phyloP scores from a whole-genome alignment of 495 filamentous ascomycete genomes.

The Letharia lupina region DNA sequence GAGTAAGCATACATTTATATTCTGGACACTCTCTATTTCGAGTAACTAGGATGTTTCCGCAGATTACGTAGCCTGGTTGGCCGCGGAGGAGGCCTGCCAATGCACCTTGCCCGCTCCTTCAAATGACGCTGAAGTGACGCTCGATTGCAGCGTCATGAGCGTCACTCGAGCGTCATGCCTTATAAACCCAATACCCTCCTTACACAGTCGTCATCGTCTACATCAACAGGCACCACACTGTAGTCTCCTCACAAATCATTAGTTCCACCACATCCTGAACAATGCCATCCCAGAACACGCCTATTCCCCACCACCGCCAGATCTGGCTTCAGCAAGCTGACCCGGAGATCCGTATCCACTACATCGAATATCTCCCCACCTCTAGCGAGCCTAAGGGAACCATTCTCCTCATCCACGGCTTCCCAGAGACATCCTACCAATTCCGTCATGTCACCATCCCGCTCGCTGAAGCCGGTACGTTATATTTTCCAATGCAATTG shows the following conservation, averaged over 20 bases:
- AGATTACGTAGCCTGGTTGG: not conserved
- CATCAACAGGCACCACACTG: not conserved
- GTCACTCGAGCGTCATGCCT: constrained; percentile 13
- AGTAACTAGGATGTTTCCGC: not conserved
- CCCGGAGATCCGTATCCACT: constrained; percentile 27
- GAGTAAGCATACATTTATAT: not conserved
- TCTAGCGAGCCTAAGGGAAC: constrained; percentile 20
- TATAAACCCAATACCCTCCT: not conserved
- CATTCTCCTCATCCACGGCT: constrained; percentile 29
- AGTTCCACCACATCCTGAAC: not conserved
- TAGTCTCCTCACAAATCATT: not conserved
- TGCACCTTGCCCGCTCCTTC: not conserved
- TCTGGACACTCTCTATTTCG: not conserved
- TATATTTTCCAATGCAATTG: too few relatives aligned
- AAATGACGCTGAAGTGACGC: constrained; percentile 18
- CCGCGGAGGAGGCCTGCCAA: not conserved
- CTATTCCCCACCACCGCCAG: constrained; percentile 18
- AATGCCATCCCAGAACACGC: constrained; percentile 8
- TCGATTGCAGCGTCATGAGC: not conserved
- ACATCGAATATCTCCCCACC: constrained; percentile 18
- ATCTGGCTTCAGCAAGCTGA: constrained; percentile 22
- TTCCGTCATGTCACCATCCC: constrained; percentile 37
- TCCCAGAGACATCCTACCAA: constrained; percentile 41
- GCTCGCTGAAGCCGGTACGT: constrained; percentile 28
- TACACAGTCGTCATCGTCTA: not conserved